These are phyloP conservation scores for Boletus pseudo-olivaceus DNA, from an alignment of 768 basidiomycete species.

Conservation along the genomic window DNA sequence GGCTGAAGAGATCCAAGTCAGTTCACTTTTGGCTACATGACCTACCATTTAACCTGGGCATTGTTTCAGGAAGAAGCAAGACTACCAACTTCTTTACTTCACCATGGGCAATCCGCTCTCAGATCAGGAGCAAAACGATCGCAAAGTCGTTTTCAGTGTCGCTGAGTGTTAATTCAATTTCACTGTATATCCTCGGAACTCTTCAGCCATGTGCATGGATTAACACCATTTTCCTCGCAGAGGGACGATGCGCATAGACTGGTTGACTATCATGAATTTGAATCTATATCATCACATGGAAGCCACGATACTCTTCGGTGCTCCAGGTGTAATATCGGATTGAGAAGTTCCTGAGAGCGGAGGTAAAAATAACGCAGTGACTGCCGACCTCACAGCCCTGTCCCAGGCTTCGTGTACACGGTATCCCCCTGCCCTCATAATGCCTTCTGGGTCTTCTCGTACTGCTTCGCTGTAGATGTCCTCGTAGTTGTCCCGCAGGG, in stretches of 20 bases:
- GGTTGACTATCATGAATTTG: not conserved
- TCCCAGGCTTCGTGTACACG: conserved; percentile 82
- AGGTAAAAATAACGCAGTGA: conserved; percentile 66
- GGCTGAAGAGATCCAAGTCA: conserved; percentile 44
- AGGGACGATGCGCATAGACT: not conserved
- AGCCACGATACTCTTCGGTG: conserved; percentile 45
- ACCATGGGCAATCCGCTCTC: conserved; percentile 64
- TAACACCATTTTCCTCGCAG: not conserved
- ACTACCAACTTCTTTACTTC: conserved; percentile 84
- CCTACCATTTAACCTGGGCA: not conserved
- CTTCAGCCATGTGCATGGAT: not conserved
- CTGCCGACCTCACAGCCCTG: conserved; percentile 68
- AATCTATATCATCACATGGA: conserved; percentile 28
- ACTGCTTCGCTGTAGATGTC: conserved; percentile 77
- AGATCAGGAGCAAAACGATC: conserved; percentile 44
- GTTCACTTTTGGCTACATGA: conserved; percentile 17
- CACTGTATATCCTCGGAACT: not conserved
- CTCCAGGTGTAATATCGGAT: not conserved
- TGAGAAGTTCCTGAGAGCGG: conserved; percentile 39
- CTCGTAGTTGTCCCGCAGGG: conserved; percentile 55
- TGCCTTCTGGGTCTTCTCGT: conserved; percentile 68
- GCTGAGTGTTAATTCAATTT: conserved; percentile 25
- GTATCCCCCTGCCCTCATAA: conserved; percentile 83
- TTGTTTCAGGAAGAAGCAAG: conserved; percentile 34
- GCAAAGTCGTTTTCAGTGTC: conserved; percentile 54